These are phyloP conservation scores for Cladosporium cucumerinum DNA, from an alignment of 2,329 filamentous ascomycete genomes.

Conservation along the genomic window DNA sequence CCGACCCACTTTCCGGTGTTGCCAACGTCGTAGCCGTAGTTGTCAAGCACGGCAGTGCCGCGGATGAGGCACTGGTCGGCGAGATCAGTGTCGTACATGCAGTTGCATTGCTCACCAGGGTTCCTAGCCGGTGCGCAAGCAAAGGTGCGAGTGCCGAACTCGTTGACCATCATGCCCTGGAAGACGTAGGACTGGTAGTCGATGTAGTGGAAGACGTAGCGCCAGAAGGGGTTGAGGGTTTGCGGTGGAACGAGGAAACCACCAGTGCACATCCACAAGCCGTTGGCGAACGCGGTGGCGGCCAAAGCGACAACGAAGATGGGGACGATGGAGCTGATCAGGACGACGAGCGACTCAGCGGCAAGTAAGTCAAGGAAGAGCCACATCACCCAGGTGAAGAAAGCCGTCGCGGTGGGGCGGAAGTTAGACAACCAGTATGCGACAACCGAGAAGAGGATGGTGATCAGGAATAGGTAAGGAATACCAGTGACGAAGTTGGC, in stretches of 20 bases:
- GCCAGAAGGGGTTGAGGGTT: constrained; percentile 77
- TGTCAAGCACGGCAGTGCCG: constrained; percentile 65
- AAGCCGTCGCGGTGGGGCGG: constrained; percentile 59
- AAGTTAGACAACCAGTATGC: constrained; percentile 81
- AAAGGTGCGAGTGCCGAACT: constrained; percentile 67
- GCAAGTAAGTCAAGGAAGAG: constrained; percentile 80
- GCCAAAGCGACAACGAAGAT: constrained; percentile 78
- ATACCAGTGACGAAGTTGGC: constrained; percentile 80
- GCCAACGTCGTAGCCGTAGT: constrained; percentile 66
- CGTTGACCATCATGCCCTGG: constrained; percentile 90
- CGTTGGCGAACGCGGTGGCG: constrained; percentile 79
- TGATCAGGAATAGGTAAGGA: constrained; percentile 76
- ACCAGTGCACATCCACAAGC: constrained; percentile 82
- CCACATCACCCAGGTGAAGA: constrained; percentile 79
- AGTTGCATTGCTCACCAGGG: constrained; percentile 58
- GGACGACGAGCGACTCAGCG: constrained; percentile 76
- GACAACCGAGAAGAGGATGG: constrained; percentile 70
- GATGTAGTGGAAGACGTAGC: constrained; percentile 84
- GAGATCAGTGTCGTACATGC: constrained; percentile 60
- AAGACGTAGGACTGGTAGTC: constrained; percentile 87
- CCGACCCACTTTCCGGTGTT: constrained; percentile 67
- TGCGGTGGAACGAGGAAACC: constrained; percentile 75
- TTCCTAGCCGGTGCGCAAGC: constrained; percentile 48
- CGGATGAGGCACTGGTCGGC: constrained; percentile 64
- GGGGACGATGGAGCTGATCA: constrained; percentile 69